These are phyloP conservation scores for Solanum bulbocastanum DNA, from an alignment of 257 asterid genomes.

Conservation along the genomic window DNA sequence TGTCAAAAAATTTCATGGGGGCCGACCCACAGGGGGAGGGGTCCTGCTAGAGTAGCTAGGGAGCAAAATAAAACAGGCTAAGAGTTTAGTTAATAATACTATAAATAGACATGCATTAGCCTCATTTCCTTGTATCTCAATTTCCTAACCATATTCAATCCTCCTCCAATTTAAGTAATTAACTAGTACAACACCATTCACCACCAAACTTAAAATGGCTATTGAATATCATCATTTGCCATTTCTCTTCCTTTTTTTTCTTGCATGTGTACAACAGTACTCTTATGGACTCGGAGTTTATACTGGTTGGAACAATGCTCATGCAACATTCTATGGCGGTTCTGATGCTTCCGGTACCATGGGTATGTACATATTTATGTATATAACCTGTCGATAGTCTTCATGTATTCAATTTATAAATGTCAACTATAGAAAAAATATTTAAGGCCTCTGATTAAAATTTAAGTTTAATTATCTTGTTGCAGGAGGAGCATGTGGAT, in stretches of 20 bases:
- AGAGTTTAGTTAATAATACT: neutral
- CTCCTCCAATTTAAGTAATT: neutral
- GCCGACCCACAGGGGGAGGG: neutral
- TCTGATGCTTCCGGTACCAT: slow-evolving; percentile 56
- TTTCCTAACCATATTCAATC: neutral
- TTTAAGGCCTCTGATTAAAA: neutral
- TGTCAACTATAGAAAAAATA: too few species aligned
- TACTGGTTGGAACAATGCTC: slow-evolving; percentile 39
- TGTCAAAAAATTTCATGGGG: neutral
- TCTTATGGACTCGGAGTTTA: neutral
- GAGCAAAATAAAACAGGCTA: neutral
- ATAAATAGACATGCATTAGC: slow-evolving; percentile 13
- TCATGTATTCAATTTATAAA: neutral
- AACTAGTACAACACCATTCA: neutral
- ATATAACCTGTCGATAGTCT: neutral
- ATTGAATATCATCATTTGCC: neutral
- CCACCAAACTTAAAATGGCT: neutral
- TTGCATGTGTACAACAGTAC: neutral
- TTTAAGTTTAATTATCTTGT: too few species aligned
- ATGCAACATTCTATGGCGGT: slow-evolving; percentile 66
- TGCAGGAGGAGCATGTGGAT: slow-evolving; percentile 55
- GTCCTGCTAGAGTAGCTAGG: neutral
- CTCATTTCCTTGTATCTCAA: neutral
- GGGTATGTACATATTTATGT: slow-evolving; percentile 18
- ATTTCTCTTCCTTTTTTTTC: neutral